These are phyloP conservation scores for Magnolia officinalis DNA, from an alignment of 164 flowering plant species.

Conservation along the genomic window DNA sequence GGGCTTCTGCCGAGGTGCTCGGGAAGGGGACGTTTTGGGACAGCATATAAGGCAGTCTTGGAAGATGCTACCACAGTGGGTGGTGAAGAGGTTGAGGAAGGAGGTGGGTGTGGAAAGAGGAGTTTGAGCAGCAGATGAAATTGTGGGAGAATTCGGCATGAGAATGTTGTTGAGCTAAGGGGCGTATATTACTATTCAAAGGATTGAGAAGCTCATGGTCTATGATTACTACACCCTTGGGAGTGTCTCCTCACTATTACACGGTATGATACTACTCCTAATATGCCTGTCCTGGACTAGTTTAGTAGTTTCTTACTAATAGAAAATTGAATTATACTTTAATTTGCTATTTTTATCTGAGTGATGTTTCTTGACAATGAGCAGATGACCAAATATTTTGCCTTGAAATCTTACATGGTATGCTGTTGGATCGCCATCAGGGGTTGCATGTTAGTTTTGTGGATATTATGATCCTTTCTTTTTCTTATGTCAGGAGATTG, in stretches of 20 bases:
- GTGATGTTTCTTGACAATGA: not conserved
- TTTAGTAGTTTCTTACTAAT: not conserved
- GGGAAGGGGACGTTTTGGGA: constrained; percentile 89
- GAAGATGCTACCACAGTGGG: constrained; percentile 73
- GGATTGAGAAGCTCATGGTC: constrained; percentile 92
- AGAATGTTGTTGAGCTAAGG: constrained; percentile 72
- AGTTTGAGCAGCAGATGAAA: constrained; percentile 89
- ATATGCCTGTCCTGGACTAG: not conserved
- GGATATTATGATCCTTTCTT: not conserved
- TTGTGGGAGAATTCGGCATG: constrained; percentile 71
- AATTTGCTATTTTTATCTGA: not conserved
- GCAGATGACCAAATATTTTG: not conserved
- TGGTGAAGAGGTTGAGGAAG: constrained; percentile 84
- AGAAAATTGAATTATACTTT: not conserved
- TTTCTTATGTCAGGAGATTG: not conserved
- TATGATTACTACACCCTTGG: constrained; percentile 72
- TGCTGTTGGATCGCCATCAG: not conserved
- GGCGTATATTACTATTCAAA: constrained; percentile 91
- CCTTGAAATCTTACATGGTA: too few species aligned
- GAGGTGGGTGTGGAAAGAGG: constrained; percentile 63
- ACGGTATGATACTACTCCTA: constrained; percentile 47
- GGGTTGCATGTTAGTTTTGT: not conserved
- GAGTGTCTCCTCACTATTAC: constrained; percentile 70
- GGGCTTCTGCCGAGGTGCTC: constrained; percentile 94
- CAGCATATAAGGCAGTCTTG: constrained; percentile 73